Evolutionary conservation across 2,329 filamentous ascomycete species (phyloP), one percentile per base, ranked within the genome.

Genomic region (Ophiostoma pallidulum): DNA sequence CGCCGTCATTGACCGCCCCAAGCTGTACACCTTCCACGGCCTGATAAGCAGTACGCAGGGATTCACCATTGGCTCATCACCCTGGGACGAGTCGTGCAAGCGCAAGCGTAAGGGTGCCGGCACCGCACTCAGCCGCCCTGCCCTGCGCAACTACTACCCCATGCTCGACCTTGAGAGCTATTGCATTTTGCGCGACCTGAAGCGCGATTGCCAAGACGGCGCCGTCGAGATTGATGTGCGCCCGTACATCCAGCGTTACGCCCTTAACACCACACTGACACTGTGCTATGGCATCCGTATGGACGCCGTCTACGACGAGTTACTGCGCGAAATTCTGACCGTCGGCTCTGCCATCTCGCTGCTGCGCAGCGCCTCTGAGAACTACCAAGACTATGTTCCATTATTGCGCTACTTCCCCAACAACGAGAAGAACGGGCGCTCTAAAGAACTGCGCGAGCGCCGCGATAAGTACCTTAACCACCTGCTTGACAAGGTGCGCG

Each of bases 51-150:
- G 73, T 39, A 86, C 83, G 0, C 82, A 88, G 56, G 85, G 85
- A 8, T 86, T 89, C 63, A 91, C 86, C 0, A 88, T 92, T 51
- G 86, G 86, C 1, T 88, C 86, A 0, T 89, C 84, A 0, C 86
- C 86, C 0, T 92, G 86, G 82, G 84, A 90, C 53, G 85, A 88
- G 45, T 86, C 81, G 3, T 87, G 84, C 66, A 90, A 90, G 63
- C 71, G 73, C 20, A 76, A 85, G 9, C 77, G 86, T 53, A 90
- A 88, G 67, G 85, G 84, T 0, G 86, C 85, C 1, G 85, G 83
- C 4, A 88, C 85, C 0, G 85, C 86, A 0, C 71, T 91, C 19
- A 90, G 90, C 61, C 75, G 82, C 0, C 84, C 85, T 8, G 54
- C 55, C 1, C 52, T 86, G 1, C 82, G 87, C 58, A 81, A 80